These are phyloP conservation scores for Boletus patriciae DNA, from an alignment of 768 basidiomycete species.

Conservation along the genomic window DNA sequence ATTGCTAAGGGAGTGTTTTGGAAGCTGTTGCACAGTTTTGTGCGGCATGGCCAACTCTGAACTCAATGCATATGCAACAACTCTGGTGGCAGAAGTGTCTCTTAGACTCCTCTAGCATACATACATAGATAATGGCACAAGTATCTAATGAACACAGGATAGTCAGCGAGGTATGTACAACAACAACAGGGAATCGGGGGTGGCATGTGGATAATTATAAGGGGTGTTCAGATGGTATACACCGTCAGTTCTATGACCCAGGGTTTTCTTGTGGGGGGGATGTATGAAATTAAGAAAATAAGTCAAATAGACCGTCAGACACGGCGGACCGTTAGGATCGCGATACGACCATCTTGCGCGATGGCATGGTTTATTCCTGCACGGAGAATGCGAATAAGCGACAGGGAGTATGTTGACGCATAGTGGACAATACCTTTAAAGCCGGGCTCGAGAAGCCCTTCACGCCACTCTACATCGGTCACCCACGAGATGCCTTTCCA, in stretches of 20 bases:
- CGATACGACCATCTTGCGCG: slow-evolving; percentile 75
- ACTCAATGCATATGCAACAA: not conserved
- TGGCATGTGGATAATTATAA: slow-evolving; percentile 4
- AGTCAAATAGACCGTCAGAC: slow-evolving; percentile 27
- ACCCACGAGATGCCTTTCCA: slow-evolving; percentile 73
- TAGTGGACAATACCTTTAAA: slow-evolving; percentile 50
- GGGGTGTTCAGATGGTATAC: slow-evolving; percentile 13
- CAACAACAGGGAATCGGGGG: slow-evolving; percentile 3
- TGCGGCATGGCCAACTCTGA: too few species aligned
- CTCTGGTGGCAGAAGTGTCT: not conserved
- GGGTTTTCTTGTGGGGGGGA: not conserved
- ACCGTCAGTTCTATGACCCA: slow-evolving; percentile 4
- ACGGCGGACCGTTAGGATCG: slow-evolving; percentile 69
- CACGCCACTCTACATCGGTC: slow-evolving; percentile 74
- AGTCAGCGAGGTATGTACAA: slow-evolving; percentile 11
- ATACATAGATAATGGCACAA: slow-evolving; percentile 2
- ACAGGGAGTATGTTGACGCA: not conserved
- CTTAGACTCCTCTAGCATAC: not conserved
- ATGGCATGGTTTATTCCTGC: slow-evolving; percentile 82
- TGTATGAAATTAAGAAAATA: not conserved
- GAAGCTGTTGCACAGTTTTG: not conserved
- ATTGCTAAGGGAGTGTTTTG: not conserved
- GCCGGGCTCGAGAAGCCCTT: slow-evolving; percentile 68
- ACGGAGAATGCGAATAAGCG: not conserved
- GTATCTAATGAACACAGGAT: not conserved